Base-by-base conservation (phyloP, 2,329 filamentous ascomycete genomes). In the Xylariaceae sp. region DNA sequence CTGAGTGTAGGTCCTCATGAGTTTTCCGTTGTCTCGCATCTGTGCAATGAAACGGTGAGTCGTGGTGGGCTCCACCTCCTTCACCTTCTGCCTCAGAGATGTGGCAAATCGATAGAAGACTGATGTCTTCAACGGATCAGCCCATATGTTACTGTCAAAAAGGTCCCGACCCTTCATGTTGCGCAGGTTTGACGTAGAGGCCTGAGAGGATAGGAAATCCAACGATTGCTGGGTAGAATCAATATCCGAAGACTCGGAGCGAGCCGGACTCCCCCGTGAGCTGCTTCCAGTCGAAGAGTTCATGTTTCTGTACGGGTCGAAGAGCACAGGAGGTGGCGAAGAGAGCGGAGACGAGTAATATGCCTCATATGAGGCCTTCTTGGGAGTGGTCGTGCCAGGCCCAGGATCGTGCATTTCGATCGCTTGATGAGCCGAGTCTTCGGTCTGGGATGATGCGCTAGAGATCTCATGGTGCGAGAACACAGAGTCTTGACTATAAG, bases 81-180 rank as follows among this genome's bases (percentile, higher is more conserved):
- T 67, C 12, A 82, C 72, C 35, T 75, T 80, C 42, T 81, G 70
- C 18, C 80, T 68, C 5, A 85, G 58, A 0, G 75, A 78, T 0
- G 80, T 80, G 22, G 80, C 75, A 47, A 86, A 86, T 9, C 73
- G 80, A 49, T 84, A 84, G 42, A 85, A 84, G 8, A 83, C 75
- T 0, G 77, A 78, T 0, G 80, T 85, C 29, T 76, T 74, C 12
- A 77, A 56, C 0, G 79, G 75, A 47, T 83, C 78, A 0, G 75
- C 64, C 75, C 80, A 86, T 36, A 85, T 75, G 18, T 77, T 76
- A 12, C 72, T 71, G 54, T 85, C 80, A 45, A 86, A 86, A 3
- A 86, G 59, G 47, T 86, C 80, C 35, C 75, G 72, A 3, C 81
- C 81, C 51, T 83, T 83, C 55, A 84, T 71, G 29, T 78, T 75